Evolutionary conservation across 1,284 basidiomycete species (phyloP), one percentile per base, ranked within the genome.

Genomic region (Ustilago crameri): DNA sequence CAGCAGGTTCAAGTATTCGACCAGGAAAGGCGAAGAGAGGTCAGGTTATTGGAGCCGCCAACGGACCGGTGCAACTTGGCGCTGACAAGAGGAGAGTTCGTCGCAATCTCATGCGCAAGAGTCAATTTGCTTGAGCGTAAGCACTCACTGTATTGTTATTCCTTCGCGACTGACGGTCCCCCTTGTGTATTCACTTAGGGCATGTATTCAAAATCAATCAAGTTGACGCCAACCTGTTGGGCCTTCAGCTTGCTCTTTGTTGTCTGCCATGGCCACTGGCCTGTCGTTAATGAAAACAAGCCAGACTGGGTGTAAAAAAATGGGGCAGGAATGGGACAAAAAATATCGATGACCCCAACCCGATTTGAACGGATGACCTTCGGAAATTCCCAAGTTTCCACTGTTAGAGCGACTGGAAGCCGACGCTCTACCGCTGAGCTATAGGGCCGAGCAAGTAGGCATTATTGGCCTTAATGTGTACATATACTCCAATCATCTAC

Each of bases 71-170:
- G 18, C 47, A 47, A 20, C 51, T 89, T 15, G 91, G 93, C 5
- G 88, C 87, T 8, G 91, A 91, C 64, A 88, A 87, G 76, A 86
- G 91, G 76, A 85, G 90, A 44, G 89, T 93, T 46, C 87, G 94
- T 81, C 87, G 93, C 80, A 96, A 96, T 85, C 83, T 97, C 78
- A 93, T 95, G 92, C 87, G 93, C 22, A 67, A 60, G 45, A 62
- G 60, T 45, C 69, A 73, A 24, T 65, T 64, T 30, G 61, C 45
- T 15, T 70, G 35, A 64, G 26, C 14, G 8, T 9, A 3, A n/a
- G 32, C 27, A 24, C 20, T 4, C n/a, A 20, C n/a, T 30, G n/a
- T 32, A 24, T 26, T 34, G 40, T 22, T 24, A 35, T 59, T 30
- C 8, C 24, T 17, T 26, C 8, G 9, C 43, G 14, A 26, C n/a